Evolutionary conservation across 140 eudicot genomes (phyloP).

Genomic region (Stevia rebaudiana): DNA sequence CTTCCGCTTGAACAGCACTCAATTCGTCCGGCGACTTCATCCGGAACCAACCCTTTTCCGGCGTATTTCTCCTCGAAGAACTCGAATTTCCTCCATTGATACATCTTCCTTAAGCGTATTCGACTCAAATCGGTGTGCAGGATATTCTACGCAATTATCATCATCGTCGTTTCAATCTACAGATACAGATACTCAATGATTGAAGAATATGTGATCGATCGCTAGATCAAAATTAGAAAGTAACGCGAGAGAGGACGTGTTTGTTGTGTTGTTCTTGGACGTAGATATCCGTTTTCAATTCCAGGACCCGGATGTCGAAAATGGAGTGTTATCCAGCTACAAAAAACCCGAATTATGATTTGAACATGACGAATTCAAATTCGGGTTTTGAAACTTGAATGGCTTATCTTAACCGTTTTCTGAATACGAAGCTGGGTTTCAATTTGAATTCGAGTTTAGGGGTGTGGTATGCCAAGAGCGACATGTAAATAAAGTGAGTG

Average conservation of each 20-base stretch:
- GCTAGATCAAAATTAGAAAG: not conserved
- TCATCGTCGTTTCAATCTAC: constrained; percentile 7
- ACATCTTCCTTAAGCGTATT: constrained; percentile 36
- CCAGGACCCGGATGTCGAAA: constrained; percentile 15
- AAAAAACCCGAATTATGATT: too few species aligned
- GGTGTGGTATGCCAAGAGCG: too few species aligned
- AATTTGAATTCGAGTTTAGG: too few species aligned
- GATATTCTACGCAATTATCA: not conserved
- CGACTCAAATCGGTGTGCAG: not conserved
- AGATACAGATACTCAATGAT: constrained; percentile 11
- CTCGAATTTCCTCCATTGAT: constrained; percentile 95
- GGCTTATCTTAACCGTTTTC: too few species aligned
- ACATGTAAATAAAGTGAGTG: too few species aligned
- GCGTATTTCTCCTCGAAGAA: constrained; percentile 86
- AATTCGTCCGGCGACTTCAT: constrained; percentile 55
- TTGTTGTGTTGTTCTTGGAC: constrained; percentile 11
- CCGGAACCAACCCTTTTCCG: constrained; percentile 58
- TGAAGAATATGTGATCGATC: constrained; percentile 29
- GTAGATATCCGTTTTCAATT: constrained; percentile 23
- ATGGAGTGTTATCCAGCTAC: too few species aligned
- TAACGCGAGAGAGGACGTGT: constrained; percentile 4
- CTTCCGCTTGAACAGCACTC: constrained; percentile 81
- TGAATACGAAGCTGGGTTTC: too few species aligned
- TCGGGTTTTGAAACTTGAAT: too few species aligned
- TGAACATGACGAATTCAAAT: too few species aligned